Percentiles rank a stretch among this genome's conserved stretches.
phyloP scores from a whole-genome alignment of 768 basidiomycete species.

The Ephemerocybe angulata region DNA sequence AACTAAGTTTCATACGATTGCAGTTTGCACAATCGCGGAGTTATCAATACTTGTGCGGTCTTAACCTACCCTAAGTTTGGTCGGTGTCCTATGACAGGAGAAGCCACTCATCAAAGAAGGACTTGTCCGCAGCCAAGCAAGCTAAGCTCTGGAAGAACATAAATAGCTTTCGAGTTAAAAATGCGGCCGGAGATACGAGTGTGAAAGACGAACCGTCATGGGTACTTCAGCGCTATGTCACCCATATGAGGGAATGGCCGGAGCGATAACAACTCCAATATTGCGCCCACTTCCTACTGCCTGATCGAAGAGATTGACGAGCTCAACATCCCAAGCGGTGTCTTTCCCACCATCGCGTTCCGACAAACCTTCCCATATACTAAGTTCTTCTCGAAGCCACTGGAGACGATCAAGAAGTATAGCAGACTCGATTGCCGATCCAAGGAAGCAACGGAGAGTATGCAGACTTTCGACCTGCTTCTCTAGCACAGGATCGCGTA shows the following conservation, averaged over 20 bases:
- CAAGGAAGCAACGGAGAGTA: conserved; percentile 62
- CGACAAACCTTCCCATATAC: background rate
- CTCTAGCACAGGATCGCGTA: conserved; percentile 24
- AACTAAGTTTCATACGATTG: background rate
- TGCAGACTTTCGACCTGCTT: conserved; percentile 56
- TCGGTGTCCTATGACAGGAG: background rate
- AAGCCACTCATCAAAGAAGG: background rate
- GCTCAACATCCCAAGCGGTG: conserved; percentile 26
- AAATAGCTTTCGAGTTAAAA: no score
- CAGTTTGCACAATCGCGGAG: background rate
- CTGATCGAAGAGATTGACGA: conserved; percentile 73
- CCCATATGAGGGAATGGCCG: conserved; percentile 14
- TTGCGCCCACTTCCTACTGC: conserved; percentile 69
- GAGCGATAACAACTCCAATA: conserved; percentile 55
- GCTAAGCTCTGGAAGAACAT: no score
- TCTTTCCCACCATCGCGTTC: background rate
- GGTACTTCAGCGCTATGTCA: background rate
- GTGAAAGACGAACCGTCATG: background rate
- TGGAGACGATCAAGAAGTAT: conserved; percentile 59
- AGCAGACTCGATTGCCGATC: conserved; percentile 62
- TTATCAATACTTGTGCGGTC: background rate
- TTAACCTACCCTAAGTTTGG: background rate
- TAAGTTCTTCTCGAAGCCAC: conserved; percentile 50
- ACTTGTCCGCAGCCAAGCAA: background rate
- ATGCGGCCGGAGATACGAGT: no score